These are phyloP conservation scores for Sordaria brevicollis DNA, from an alignment of 495 filamentous ascomycete species.

Conservation along the genomic window DNA sequence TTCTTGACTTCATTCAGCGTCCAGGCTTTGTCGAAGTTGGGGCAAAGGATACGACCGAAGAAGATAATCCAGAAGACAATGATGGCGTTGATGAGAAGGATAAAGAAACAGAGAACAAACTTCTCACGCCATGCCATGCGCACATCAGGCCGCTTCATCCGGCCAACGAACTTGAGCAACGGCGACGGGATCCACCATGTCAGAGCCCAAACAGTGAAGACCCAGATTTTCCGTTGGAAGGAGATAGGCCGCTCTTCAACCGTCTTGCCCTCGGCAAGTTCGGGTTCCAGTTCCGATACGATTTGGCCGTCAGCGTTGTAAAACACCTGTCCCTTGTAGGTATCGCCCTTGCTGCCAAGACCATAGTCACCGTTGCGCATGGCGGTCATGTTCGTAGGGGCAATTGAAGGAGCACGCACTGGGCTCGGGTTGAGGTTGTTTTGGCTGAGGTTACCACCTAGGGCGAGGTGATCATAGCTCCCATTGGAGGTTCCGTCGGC, in stretches of 20 bases:
- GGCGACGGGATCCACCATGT: constrained; percentile 97
- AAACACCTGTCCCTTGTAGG: constrained; percentile 58
- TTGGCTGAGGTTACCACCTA: constrained; percentile 53
- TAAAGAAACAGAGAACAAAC: constrained; percentile 68
- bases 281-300: constrained; percentile 53
- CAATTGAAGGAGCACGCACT: constrained; percentile 56
- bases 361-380: constrained; percentile 83
- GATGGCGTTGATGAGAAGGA: constrained; percentile 69
- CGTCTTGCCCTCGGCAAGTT: constrained; percentile 63
- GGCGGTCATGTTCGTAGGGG: constrained; percentile 56
- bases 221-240: constrained; percentile 61
- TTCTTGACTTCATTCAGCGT: constrained; percentile 55
- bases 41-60: constrained; percentile 78
- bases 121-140: constrained; percentile 97
- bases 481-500: constrained; percentile 52
- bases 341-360: constrained; percentile 75
- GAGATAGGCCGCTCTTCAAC: constrained; percentile 61
- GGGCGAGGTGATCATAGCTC: constrained; percentile 61
- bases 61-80: constrained; percentile 90
- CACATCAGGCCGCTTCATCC: constrained; percentile 96
- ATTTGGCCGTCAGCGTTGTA: constrained; percentile 53
- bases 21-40: constrained; percentile 89
- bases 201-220: constrained; percentile 67
- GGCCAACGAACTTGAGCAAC: constrained; percentile 63
- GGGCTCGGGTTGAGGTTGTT: constrained; percentile 30